These are phyloP conservation scores for Aspergillus sp. DNA, from an alignment of 2,329 filamentous ascomycete species.

Conservation along the genomic window DNA sequence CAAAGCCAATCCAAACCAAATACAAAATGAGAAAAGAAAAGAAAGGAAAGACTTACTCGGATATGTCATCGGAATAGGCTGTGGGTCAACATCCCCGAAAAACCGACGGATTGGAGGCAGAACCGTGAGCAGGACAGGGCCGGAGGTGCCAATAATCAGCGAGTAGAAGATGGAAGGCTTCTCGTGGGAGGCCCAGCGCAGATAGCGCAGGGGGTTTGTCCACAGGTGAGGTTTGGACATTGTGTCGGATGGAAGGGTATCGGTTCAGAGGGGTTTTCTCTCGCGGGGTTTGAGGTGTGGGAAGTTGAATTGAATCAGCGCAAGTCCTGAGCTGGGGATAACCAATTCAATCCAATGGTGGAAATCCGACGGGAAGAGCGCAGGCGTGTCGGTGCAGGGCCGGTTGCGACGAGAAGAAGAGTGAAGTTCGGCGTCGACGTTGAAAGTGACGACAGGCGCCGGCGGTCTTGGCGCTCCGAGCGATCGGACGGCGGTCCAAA, in stretches of 20 bases:
- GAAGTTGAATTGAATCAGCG: constrained; percentile 7
- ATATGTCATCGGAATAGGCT: constrained; percentile 78
- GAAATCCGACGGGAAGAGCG: no score
- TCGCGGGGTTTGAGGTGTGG: background rate
- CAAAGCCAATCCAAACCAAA: no score
- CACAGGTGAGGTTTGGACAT: constrained; percentile 69
- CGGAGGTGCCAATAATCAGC: constrained; percentile 61
- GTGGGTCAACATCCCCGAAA: constrained; percentile 65
- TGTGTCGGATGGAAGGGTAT: constrained; percentile 9
- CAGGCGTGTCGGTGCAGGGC: background rate
- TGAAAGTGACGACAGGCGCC: constrained; percentile 23
- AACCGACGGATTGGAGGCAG: constrained; percentile 65
- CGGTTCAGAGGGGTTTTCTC: background rate
- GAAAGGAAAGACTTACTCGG: constrained; percentile 61
- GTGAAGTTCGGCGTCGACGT: constrained; percentile 19
- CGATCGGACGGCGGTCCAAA: constrained; percentile 20
- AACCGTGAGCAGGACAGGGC: constrained; percentile 61
- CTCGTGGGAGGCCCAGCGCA: constrained; percentile 79
- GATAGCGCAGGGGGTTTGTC: constrained; percentile 71
- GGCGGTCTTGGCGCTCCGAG: constrained; percentile 32
- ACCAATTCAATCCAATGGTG: no score
- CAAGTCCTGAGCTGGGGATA: no score
- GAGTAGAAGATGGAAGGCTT: constrained; percentile 90
- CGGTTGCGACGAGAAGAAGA: constrained; percentile 4
- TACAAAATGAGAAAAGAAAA: background rate